Percentiles rank a stretch among this genome's conserved stretches.
Conservation (phyloP, 2,329 filamentous ascomycete species). For the Aspergillus sp. region DNA sequence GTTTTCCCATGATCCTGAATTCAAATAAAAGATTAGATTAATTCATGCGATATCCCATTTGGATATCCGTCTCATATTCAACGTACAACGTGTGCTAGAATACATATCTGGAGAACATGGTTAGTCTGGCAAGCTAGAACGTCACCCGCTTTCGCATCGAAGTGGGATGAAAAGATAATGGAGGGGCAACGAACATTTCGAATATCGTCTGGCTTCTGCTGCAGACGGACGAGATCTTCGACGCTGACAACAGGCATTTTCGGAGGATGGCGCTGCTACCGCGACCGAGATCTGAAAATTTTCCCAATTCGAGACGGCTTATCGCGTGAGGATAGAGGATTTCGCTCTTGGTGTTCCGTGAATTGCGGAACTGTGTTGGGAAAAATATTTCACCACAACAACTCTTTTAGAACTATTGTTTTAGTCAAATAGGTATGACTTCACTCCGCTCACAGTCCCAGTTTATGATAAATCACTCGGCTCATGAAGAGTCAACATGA, state of each 20-base stretch:
- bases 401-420: not conserved
- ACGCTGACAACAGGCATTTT: conserved; percentile 89
- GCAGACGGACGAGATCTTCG: conserved; percentile 86
- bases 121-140: conserved; percentile 28
- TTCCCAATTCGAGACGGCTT: conserved; percentile 9
- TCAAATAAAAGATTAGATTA: conserved; percentile 12
- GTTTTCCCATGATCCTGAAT: conserved; percentile 91
- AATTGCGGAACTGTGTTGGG: conserved; percentile 11
- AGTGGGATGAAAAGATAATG: conserved; percentile 24
- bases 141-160: conserved; percentile 17
- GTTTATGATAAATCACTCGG: not conserved
- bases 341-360: conserved; percentile 10
- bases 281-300: conserved; percentile 7
- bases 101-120: conserved; percentile 69
- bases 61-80: not conserved
- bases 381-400: conserved; percentile 16
- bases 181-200: conserved; percentile 71
- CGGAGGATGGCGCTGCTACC: conserved; percentile 21
- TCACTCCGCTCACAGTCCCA: not conserved
- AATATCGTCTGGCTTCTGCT: conserved; percentile 82
- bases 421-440: not conserved
- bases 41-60: not conserved
- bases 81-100: conserved; percentile 83
- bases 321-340: conserved; percentile 11
- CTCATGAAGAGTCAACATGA: conserved; percentile 9